phyloP scores from a whole-genome alignment of 2,329 filamentous ascomycete species.

The Aspergillus pseudoterreus region DNA sequence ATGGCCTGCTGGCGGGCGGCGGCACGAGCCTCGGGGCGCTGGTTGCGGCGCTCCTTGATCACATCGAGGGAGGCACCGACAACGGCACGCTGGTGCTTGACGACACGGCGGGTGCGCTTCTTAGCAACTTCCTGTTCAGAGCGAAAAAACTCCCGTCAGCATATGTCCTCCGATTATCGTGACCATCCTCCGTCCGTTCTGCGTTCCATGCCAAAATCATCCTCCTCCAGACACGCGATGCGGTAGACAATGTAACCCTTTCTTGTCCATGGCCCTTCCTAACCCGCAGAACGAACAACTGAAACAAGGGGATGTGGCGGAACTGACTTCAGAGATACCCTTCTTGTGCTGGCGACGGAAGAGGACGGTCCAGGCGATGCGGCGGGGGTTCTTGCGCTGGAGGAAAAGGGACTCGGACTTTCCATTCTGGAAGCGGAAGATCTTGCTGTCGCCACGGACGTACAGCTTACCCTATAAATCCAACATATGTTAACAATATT shows the following conservation, averaged over 20 bases:
- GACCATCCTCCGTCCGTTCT: background rate
- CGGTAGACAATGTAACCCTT: background rate
- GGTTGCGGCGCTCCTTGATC: conserved; percentile 96
- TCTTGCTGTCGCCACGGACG: conserved; percentile 99
- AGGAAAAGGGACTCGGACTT: conserved; percentile 99
- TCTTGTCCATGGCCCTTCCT: conserved; percentile 8
- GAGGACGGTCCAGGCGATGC: conserved; percentile 97
- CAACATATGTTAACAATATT: conserved; percentile 28
- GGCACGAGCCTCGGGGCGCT: conserved; percentile 91
- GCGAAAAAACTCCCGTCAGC: conserved; percentile 27
- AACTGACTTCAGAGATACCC: conserved; percentile 98
- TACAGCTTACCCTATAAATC: conserved; percentile 90
- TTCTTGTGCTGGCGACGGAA: conserved; percentile 99
- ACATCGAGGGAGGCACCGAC: conserved; percentile 99
- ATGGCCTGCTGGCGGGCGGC: conserved; percentile 87
- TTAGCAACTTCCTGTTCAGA: conserved; percentile 90
- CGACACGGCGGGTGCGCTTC: conserved; percentile 96
- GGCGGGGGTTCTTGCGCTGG: conserved; percentile 99
- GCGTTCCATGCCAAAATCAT: background rate
- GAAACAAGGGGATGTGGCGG: conserved; percentile 19
- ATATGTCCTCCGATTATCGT: conserved; percentile 4
- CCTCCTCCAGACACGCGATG: background rate
- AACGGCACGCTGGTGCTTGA: conserved; percentile 98
- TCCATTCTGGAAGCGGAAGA: conserved; percentile 99
- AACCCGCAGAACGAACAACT: conserved; percentile 16